A percentile compares a stretch with the other conserved stretches of the same genome.
phyloP scores from a whole-genome alignment of 371 early-diverging fungal genomes.

The Catenaria anguillulae region DNA sequence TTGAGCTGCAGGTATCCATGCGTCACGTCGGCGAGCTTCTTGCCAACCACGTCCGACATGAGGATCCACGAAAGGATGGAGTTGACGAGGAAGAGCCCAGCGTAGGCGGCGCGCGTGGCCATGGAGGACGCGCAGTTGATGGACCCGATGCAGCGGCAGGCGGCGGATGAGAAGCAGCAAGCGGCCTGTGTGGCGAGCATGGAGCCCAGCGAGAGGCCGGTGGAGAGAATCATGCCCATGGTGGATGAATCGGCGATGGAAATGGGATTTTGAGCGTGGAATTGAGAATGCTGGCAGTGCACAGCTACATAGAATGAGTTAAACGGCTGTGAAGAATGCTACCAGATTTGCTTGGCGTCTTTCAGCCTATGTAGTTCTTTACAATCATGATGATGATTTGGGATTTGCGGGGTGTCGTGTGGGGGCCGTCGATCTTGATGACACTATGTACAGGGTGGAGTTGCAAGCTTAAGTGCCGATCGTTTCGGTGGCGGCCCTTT shows the following conservation, averaged over 20 bases:
- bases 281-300: no score
- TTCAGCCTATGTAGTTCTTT: no score
- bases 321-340: no score
- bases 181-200: constrained; percentile 18
- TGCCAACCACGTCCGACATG: constrained; percentile 81
- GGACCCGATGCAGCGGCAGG: constrained; percentile 20
- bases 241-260: neutral
- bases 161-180: constrained; percentile 20
- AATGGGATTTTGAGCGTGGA: no score
- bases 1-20: constrained; percentile 74
- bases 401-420: no score
- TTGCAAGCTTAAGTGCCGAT: no score
- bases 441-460: no score
- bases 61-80: constrained; percentile 60
- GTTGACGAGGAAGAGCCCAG: constrained; percentile 61
- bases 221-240: constrained; percentile 17
- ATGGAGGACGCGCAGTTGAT: constrained; percentile 31
- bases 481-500: no score
- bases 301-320: no score
- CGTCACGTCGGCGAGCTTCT: constrained; percentile 54
- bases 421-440: no score
- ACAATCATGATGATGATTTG: no score
- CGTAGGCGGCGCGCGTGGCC: constrained; percentile 53
- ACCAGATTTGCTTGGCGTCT: no score
- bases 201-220: neutral